phyloP scores from a whole-genome alignment of 2,329 filamentous ascomycete genomes.

The Chrysosphaeria jannelii region DNA sequence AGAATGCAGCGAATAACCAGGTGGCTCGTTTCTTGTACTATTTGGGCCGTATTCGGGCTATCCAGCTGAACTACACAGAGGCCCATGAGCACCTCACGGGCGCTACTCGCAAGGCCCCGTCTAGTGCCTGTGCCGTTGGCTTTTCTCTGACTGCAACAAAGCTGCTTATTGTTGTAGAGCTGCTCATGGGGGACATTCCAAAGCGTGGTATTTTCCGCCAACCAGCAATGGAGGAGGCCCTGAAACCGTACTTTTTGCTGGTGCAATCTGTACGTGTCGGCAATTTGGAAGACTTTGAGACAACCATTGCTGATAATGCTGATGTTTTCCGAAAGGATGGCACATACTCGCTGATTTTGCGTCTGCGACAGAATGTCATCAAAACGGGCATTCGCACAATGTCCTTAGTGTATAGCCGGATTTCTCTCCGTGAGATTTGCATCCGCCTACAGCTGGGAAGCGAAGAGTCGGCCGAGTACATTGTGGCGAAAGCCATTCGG shows the following conservation, averaged over 20 bases:
- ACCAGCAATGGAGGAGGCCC: slow-evolving; percentile 53
- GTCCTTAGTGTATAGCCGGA: slow-evolving; percentile 89
- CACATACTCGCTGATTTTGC: slow-evolving; percentile 83
- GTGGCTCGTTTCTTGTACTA: slow-evolving; percentile 95
- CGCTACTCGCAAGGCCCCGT: slow-evolving; percentile 82
- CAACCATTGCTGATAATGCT: slow-evolving; percentile 51
- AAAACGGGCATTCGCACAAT: slow-evolving; percentile 99
- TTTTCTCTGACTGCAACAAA: slow-evolving; percentile 94
- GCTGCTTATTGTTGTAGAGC: slow-evolving; percentile 81
- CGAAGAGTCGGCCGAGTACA: slow-evolving; percentile 95
- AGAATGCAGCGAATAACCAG: slow-evolving; percentile 89
- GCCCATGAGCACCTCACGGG: slow-evolving; percentile 83
- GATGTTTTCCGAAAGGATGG: slow-evolving; percentile 75
- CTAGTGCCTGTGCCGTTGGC: slow-evolving; percentile 61
- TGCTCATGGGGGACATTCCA: slow-evolving; percentile 95
- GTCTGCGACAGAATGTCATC: slow-evolving; percentile 93
- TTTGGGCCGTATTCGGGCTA: slow-evolving; percentile 79
- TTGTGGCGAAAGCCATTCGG: slow-evolving; percentile 91
- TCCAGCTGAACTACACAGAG: slow-evolving; percentile 89
- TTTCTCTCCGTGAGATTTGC: slow-evolving; percentile 90
- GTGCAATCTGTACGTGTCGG: slow-evolving; percentile 92
- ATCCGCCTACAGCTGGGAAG: slow-evolving; percentile 77
- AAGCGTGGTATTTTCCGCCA: slow-evolving; percentile 86
- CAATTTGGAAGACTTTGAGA: slow-evolving; percentile 78
- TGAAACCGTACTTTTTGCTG: slow-evolving; percentile 79